Percentiles rank a stretch among this genome's conserved stretches.
phyloP scores from a whole-genome alignment of 108 stramenopile genomes.

The Discostella pseudostelligera region DNA sequence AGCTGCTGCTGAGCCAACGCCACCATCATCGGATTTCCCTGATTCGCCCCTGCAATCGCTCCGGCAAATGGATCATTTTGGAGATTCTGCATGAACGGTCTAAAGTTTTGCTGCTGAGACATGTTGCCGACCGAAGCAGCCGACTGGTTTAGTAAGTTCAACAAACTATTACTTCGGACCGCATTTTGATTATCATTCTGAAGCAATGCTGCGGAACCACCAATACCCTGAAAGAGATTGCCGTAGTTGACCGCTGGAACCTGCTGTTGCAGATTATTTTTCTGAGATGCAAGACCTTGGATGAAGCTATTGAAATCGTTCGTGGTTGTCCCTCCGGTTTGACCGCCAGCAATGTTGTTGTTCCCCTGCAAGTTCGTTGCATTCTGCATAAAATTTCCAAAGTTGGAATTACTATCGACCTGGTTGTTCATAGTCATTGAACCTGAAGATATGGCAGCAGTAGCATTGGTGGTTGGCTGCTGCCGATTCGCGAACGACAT shows the following conservation, averaged over 20 bases:
- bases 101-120: conserved; percentile 27
- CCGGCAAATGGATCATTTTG: conserved; percentile 20
- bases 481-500: conserved; percentile 34
- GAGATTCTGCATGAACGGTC: conserved; percentile 24
- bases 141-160: conserved; percentile 21
- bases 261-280: conserved; percentile 12
- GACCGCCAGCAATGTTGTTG: neutral
- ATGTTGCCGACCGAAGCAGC: conserved; percentile 7
- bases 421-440: conserved; percentile 15
- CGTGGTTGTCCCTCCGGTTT: neutral
- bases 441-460: neutral
- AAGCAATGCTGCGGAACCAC: conserved; percentile 15
- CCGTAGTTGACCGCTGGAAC: conserved; percentile 2
- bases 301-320: conserved; percentile 15
- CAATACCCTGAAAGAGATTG: conserved; percentile 30
- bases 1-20: conserved; percentile 39
- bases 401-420: conserved; percentile 49
- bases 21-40: conserved; percentile 29
- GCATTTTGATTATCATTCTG: conserved; percentile 27
- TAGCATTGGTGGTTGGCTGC: too few relatives aligned
- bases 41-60: neutral
- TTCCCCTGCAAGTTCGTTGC: conserved; percentile 32
- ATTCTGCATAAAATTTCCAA: conserved; percentile 55
- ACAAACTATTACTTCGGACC: conserved; percentile 5
- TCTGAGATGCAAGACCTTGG: conserved; percentile 15